Base-by-base conservation (phyloP, 805 yeast species). In the Saturnispora besseyi region DNA sequence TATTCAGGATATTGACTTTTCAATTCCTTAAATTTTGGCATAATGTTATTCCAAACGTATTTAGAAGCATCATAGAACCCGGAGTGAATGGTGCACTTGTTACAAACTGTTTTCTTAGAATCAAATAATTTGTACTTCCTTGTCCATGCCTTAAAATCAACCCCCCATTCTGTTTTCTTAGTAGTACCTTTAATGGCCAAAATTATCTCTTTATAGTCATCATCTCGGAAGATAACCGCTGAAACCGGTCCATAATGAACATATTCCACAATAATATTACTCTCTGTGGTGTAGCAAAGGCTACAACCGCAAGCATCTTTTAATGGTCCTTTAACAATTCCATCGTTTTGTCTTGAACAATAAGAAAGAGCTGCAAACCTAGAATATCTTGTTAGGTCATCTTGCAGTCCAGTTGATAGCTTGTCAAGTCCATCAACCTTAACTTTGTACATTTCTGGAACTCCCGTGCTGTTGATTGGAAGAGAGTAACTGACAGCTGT, bases 181-280 rank as follows among this genome's bases (percentile, higher is more conserved):
- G 79, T 66, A 0, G 88, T 77, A 5, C 93, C 93, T 64, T 88
- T 72, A 55, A 79, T 81, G 0, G 71, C 76, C 34, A 81, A 60
- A 21, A 75, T 60, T 5, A 84, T 65, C 45, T 73, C 69, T 40
- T 70, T 60, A 21, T 61, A 59, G 2, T 55, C 54, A 52, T 71
- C 73, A 60, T 81, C 84, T 9, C 74, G 65, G 8, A 78, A 77
- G 22, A 77, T 68, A 57, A 64, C 73, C 0, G 85, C 87, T 4
- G 81, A 69, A 0, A 86, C 83, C 1, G 66, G 63, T n/a, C 74
- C 72, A 22, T 74, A 72, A 52, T 69, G 70, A 1, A 71, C 13
- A 7, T n/a, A 13, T 18, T 42, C 45, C 9, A 42, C 45, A 12
- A 9, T 5, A 6, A 6, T 18, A 6, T 29, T 15, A 15, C 34